Base-by-base conservation (phyloP, 495 filamentous ascomycete genomes). In the Penicillium taxi region DNA sequence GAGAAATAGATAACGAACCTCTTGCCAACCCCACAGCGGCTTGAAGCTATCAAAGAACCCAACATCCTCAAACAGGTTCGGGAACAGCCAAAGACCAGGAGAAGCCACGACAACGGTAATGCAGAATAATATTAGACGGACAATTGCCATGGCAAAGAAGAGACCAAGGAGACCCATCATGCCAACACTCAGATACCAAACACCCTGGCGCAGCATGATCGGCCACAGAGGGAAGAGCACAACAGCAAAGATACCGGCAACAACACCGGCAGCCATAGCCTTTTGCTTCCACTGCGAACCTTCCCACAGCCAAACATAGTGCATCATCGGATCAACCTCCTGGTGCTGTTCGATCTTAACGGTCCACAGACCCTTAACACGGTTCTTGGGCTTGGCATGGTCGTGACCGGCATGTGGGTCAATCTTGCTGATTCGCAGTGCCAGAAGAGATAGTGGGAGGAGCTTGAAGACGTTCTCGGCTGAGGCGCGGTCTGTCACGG, bases 191-290 rank as follows among this genome's bases (percentile, higher is more conserved):
- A 96, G 72, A 63, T 99, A 96, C 85, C 94, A 99, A 21, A 96
- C 93, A 20, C 93, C 91, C 45, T 90, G 77, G 46, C 93, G 74
- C 64, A 96, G 58, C 58, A 85, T 78, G 25, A 91, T 75, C 5
- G 93, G 93, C 93, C 93, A 99, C 30, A 99, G 75, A 8, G 93
- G 93, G 70, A 96, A 99, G 56, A 96, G 74, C 35, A 96, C 89
- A 9, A 96, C 67, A 4, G 82, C 74, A 46, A 96, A 85, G 49
- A 99, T 84, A 37, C 79, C 59, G 1, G 81, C 66, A 22, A 99
- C 72, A 1, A 88, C 87, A 9, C 84, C 84, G 2, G 69, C 82
- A 1, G 86, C 91, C 64, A 94, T 89, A 13, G 93, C 67, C 60
- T 94, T 94, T 66, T 83, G 81, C 69, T 86, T 91, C 72, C 89